phyloP scores from a whole-genome alignment of 2,329 filamentous ascomycete genomes.

The Fusarium denticulatum region DNA sequence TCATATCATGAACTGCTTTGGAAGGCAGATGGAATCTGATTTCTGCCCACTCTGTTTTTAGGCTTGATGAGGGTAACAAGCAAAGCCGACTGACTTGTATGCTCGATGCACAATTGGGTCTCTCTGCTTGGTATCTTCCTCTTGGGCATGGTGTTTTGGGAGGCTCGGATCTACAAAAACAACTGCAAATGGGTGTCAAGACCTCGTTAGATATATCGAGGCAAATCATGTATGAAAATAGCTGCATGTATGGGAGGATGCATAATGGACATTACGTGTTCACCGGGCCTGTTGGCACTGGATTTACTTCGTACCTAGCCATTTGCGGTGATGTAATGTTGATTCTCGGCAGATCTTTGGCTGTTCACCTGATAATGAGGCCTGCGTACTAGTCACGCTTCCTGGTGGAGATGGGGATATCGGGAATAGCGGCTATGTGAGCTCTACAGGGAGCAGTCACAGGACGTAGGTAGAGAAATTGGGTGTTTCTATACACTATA shows the following conservation, averaged over 20 bases:
- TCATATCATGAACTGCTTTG: slow-evolving; percentile 19
- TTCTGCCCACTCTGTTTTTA: slow-evolving; percentile 16
- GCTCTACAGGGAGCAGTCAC: background rate
- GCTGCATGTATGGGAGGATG: slow-evolving; percentile 30
- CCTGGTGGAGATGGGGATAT: background rate
- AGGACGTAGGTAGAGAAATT: slow-evolving; percentile 16
- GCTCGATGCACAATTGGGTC: background rate
- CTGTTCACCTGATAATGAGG: background rate
- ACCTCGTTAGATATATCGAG: slow-evolving; percentile 12
- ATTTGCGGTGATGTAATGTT: background rate
- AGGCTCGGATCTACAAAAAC: slow-evolving; percentile 32
- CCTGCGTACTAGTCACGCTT: background rate
- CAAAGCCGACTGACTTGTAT: background rate
- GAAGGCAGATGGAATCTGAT: slow-evolving; percentile 25
- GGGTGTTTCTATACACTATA: slow-evolving; percentile 52
- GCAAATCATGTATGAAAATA: slow-evolving; percentile 25
- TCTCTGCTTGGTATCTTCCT: background rate
- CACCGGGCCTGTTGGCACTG: slow-evolving; percentile 15
- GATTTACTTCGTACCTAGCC: background rate
- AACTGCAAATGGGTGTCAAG: slow-evolving; percentile 14
- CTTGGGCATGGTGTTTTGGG: slow-evolving; percentile 31
- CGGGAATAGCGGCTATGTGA: background rate
- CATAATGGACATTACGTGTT: slow-evolving; percentile 22
- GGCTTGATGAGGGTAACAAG: slow-evolving; percentile 1
- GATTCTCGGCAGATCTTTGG: background rate